These are phyloP conservation scores for Tulasnella sp. DNA, from an alignment of 768 basidiomycete genomes.

Conservation along the genomic window DNA sequence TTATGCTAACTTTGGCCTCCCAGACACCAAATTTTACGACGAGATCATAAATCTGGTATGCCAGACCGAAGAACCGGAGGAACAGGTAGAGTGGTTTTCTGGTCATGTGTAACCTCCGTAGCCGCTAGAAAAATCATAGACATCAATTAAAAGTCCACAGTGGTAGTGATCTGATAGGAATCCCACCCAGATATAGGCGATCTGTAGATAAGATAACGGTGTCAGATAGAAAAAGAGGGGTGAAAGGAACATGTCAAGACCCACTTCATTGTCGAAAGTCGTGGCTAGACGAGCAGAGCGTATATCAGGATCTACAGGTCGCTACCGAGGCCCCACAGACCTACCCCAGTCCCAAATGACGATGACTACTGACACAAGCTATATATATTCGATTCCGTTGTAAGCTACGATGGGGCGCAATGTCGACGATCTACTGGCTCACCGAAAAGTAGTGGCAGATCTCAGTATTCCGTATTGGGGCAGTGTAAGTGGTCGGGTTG, in stretches of 20 bases:
- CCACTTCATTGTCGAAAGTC: neutral
- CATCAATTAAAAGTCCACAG: too few relatives aligned
- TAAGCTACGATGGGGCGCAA: too few relatives aligned
- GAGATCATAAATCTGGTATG: conserved; percentile 8
- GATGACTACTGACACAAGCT: neutral
- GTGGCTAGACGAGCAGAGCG: neutral
- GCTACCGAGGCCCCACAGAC: neutral
- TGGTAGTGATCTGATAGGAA: too few relatives aligned
- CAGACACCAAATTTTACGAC: conserved; percentile 7
- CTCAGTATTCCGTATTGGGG: too few relatives aligned
- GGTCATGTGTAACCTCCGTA: neutral
- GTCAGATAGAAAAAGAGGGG: too few relatives aligned
- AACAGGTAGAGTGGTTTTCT: conserved; percentile 11
- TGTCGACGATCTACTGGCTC: too few relatives aligned
- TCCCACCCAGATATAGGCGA: too few relatives aligned
- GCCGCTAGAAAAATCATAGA: neutral
- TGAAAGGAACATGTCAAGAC: neutral
- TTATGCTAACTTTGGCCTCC: neutral
- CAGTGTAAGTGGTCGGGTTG: too few relatives aligned
- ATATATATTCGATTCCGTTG: too few relatives aligned
- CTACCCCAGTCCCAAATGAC: conserved; percentile 8
- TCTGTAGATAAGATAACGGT: too few relatives aligned
- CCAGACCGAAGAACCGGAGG: neutral
- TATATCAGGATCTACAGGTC: neutral
- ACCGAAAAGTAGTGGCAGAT: too few relatives aligned